phyloP scores from a whole-genome alignment of 805 yeast genomes.

The Metschnikowia proteae region DNA sequence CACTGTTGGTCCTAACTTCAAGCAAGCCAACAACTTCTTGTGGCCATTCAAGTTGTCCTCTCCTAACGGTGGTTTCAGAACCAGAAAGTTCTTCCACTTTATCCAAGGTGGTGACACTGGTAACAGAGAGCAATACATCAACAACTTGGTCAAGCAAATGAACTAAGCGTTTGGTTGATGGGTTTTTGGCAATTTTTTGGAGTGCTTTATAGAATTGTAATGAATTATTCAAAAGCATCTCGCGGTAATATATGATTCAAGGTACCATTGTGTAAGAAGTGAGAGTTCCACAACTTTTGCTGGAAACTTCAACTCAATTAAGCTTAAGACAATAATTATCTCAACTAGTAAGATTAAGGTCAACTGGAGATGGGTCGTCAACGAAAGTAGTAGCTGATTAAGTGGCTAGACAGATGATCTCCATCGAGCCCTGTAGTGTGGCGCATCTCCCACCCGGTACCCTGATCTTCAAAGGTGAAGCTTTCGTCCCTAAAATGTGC shows the following conservation, averaged over 20 bases:
- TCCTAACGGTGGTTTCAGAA: conserved; percentile 98
- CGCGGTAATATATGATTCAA: conserved; percentile 2
- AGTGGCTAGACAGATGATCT: too few relatives aligned
- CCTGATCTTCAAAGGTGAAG: too few relatives aligned
- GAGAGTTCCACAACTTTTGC: too few relatives aligned
- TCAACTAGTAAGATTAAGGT: too few relatives aligned
- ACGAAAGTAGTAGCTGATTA: too few relatives aligned
- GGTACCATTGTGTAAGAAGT: background rate
- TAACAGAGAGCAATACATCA: conserved; percentile 95
- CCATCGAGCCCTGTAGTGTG: too few relatives aligned
- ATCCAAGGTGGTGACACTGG: conserved; percentile 98
- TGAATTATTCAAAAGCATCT: background rate
- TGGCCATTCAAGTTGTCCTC: conserved; percentile 97
- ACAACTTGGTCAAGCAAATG: conserved; percentile 91
- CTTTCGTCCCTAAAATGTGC: too few relatives aligned
- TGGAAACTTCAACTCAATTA: too few relatives aligned
- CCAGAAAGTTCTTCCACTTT: conserved; percentile 95
- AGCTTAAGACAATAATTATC: too few relatives aligned
- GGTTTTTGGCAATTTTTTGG: conserved; percentile 1
- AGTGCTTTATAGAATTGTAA: conserved; percentile 6
- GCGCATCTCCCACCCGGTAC: too few relatives aligned
- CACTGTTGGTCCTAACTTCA: conserved; percentile 98
- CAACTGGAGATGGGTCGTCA: too few relatives aligned
- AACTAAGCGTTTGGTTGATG: conserved; percentile 49
- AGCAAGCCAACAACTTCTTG: conserved; percentile 96